Conservation (phyloP, 2,329 filamentous ascomycete species). For the Claviceps sorghi region DNA sequence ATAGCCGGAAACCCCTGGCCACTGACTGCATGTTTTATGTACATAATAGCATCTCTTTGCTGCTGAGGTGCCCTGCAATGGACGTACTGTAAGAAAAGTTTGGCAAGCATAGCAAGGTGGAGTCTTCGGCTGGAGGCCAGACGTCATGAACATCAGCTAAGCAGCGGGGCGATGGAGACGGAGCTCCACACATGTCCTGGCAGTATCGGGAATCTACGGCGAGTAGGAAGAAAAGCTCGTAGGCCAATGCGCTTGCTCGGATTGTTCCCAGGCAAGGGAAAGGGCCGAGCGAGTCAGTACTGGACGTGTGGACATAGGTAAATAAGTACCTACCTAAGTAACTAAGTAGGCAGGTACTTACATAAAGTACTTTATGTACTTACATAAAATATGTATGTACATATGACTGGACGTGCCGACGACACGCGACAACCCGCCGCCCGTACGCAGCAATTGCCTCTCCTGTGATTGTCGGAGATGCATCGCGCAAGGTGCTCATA, state of each 20-base stretch:
- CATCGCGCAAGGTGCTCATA: not conserved
- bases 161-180: not conserved
- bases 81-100: not conserved
- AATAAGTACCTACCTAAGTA: too few species aligned
- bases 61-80: not conserved
- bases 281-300: slow-evolving; percentile 6
- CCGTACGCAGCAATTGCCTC: not conserved
- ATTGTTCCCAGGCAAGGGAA: not conserved
- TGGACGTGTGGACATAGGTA: too few species aligned
- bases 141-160: not conserved
- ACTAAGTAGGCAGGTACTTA: too few species aligned
- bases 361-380: too few species aligned
- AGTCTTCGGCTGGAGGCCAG: not conserved
- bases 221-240: not conserved
- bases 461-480: not conserved
- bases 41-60: not conserved
- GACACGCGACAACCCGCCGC: slow-evolving; percentile 3
- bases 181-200: slow-evolving; percentile 1
- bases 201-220: not conserved
- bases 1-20: too few species aligned
- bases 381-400: too few species aligned
- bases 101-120: slow-evolving; percentile 5
- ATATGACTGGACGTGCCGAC: slow-evolving; percentile 10
- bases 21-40: not conserved
- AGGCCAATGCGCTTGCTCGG: not conserved